phyloP scores from a whole-genome alignment of 2,329 filamentous ascomycete species.

The Cladosporium colombiae region DNA sequence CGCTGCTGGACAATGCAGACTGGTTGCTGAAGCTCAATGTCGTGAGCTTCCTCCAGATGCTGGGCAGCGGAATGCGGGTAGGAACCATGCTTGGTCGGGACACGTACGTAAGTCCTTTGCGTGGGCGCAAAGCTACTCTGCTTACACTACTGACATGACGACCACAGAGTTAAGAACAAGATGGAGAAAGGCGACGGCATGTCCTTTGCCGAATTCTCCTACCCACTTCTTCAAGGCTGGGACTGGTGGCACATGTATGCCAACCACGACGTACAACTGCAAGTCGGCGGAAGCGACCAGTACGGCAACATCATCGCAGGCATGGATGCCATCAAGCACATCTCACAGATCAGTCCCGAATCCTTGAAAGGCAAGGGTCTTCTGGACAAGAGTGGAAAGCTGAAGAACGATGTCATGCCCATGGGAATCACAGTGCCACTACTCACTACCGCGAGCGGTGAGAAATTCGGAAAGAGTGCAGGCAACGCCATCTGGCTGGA shows the following conservation, averaged over 20 bases:
- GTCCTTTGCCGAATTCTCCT: constrained; percentile 90
- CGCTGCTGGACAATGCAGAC: constrained; percentile 75
- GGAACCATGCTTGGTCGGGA: constrained; percentile 87
- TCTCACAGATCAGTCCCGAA: constrained; percentile 53
- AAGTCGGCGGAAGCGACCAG: constrained; percentile 94
- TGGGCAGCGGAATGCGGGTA: constrained; percentile 74
- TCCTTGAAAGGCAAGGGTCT: constrained; percentile 12
- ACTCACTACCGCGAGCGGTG: constrained; percentile 78
- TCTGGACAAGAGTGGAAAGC: constrained; percentile 36
- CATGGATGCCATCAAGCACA: constrained; percentile 78
- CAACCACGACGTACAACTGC: constrained; percentile 69
- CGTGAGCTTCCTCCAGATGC: constrained; percentile 70
- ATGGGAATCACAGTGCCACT: constrained; percentile 90
- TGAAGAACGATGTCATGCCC: constrained; percentile 53
- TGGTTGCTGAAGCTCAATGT: constrained; percentile 77
- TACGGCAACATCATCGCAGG: constrained; percentile 94
- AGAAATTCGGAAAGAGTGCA: constrained; percentile 92
- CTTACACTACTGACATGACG: constrained; percentile 17
- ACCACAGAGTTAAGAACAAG: constrained; percentile 70
- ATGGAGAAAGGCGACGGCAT: constrained; percentile 86
- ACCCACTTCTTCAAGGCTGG: constrained; percentile 92
- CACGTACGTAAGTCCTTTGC: constrained; percentile 61
- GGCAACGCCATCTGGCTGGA: constrained; percentile 96
- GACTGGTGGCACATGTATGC: constrained; percentile 92
- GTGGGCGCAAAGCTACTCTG: neutral